Evolutionary conservation across 306 rosid genomes (phyloP).

Genomic region (Pyrus communis): DNA sequence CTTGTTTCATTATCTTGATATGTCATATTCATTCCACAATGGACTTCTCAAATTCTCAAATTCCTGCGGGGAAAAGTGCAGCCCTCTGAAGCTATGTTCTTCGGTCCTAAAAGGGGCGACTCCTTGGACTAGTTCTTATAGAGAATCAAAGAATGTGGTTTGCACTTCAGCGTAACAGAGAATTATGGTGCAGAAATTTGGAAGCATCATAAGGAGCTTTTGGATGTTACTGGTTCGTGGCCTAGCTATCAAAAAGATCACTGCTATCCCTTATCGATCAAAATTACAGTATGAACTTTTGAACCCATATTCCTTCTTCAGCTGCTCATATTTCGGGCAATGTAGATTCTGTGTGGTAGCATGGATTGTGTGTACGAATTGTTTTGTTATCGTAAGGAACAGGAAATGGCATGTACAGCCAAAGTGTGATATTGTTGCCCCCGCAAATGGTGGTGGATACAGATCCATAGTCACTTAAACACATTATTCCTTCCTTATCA

Average conservation of each 20-base stretch:
- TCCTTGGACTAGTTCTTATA: conserved; percentile 61
- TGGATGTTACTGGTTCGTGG: conserved; percentile 53
- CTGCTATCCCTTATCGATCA: conserved; percentile 66
- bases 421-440: conserved; percentile 8
- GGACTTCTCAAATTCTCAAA: conserved; percentile 51
- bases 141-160: conserved; percentile 47
- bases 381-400: conserved; percentile 1
- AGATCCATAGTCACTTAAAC: conserved; percentile 17
- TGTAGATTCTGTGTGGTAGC: conserved; percentile 6
- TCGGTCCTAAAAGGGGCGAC: conserved; percentile 75
- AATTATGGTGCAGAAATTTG: conserved; percentile 56
- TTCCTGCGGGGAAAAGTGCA: conserved; percentile 41
- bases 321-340: neutral
- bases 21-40: conserved; percentile 41
- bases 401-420: conserved; percentile 23
- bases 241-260: conserved; percentile 65
- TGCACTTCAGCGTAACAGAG: conserved; percentile 53
- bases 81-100: conserved; percentile 54
- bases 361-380: conserved; percentile 14
- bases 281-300: conserved; percentile 46
- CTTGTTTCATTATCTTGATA: conserved; percentile 23
- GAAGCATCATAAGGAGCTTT: conserved; percentile 51
- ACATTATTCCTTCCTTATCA: neutral
- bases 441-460: conserved; percentile 23
- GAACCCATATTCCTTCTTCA: neutral